phyloP scores from a whole-genome alignment of 768 basidiomycete species.

The Guyanaporus albipodus region DNA sequence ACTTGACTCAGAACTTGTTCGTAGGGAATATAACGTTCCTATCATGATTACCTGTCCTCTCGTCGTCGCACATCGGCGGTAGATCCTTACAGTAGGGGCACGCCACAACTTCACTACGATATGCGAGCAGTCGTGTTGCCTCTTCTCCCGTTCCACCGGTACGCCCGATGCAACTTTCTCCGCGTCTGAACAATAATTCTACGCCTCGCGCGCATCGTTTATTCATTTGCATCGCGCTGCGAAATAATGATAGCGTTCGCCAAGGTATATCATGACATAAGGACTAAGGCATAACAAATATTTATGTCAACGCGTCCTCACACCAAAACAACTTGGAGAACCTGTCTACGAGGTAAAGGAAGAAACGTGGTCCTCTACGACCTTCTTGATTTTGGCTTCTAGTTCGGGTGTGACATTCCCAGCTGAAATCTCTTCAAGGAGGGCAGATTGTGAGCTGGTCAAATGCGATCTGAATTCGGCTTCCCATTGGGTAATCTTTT shows the following conservation, averaged over 20 bases:
- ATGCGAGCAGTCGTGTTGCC: no score
- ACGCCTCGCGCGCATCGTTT: no score
- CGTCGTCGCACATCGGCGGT: no score
- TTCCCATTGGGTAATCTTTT: slow-evolving; percentile 93
- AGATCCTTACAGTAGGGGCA: no score
- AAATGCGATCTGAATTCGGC: slow-evolving; percentile 89
- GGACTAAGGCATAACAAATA: slow-evolving; percentile 16
- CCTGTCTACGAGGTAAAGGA: slow-evolving; percentile 61
- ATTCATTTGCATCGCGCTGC: slow-evolving; percentile 13
- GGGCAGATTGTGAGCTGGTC: slow-evolving; percentile 60
- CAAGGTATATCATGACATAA: slow-evolving; percentile 22
- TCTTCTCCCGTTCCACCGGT: no score
- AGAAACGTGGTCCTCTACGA: slow-evolving; percentile 83
- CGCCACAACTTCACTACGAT: no score
- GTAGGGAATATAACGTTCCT: neutral
- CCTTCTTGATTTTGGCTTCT: slow-evolving; percentile 93
- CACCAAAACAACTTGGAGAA: slow-evolving; percentile 15
- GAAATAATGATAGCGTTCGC: slow-evolving; percentile 29
- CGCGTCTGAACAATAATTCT: no score
- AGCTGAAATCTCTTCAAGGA: slow-evolving; percentile 80
- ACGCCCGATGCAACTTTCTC: no score
- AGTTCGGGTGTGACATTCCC: slow-evolving; percentile 87
- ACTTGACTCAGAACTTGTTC: neutral
- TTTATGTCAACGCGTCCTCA: slow-evolving; percentile 20
- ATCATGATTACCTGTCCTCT: no score